Base-by-base conservation (phyloP, 1,284 basidiomycete genomes). In the Coniferiporia weirii region DNA sequence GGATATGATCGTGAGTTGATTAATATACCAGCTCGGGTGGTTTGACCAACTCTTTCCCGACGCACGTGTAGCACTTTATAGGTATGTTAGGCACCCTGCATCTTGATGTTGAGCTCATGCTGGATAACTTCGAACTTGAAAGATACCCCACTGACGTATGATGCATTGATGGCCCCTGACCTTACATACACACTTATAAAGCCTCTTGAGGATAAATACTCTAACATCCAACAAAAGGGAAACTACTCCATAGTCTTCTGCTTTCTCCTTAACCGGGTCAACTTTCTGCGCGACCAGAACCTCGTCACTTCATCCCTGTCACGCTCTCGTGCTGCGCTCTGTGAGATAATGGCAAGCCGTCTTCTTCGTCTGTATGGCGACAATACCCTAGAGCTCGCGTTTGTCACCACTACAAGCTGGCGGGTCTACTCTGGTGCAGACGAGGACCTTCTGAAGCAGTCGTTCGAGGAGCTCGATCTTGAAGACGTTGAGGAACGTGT, bases 291-390 rank as follows among this genome's bases (percentile, higher is more conserved):
- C 27, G 89, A 93, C 71, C 75, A 85, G 64, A 79, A 86, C 73
- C 73, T 90, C 68, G 73, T 80, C 32, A 81, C 87, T 60, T 72
- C 79, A 15, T 79, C 87, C 0, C 73, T 98, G 35, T 95, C 90
- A 4, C 73, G 77, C 4, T 84, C 91, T 3, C 82, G 94, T 48
- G 91, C 93, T 0, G 75, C 79, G 22, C 79, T 96, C 36, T 97
- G 95, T 71, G 95, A 98, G 73, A 85, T 97, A 44, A 79, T 98
- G 15, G 94, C 95, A 0, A 91, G 86, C 50, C 83, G 90, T 36
- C 80, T 87, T 7, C 82, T 97, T 55, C 83, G 92, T 54, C 84
- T 87, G 65, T 87, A 91, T 69, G 89, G 84, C 7, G 83, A 88
- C 61, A 83, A 84, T 64, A 80, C 87, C 67, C 79, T 97, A 34